phyloP scores from a whole-genome alignment of 2,329 filamentous ascomycete species.

The Botrytis fabae region DNA sequence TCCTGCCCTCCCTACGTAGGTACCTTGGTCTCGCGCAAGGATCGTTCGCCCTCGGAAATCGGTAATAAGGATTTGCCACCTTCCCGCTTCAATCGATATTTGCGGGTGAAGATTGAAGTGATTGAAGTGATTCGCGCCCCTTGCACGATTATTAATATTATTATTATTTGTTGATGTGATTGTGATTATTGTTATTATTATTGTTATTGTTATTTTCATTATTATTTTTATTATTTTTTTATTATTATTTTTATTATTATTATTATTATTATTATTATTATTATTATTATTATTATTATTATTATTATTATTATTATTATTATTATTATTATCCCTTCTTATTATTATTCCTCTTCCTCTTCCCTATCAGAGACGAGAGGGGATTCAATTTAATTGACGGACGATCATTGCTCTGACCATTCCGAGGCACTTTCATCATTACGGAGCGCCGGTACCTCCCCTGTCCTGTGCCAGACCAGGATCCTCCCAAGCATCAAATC shows the following conservation, averaged over 20 bases:
- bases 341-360: neutral
- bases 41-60: neutral
- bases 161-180: neutral
- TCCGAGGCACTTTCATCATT: neutral
- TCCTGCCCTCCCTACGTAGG: too few relatives aligned
- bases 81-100: conserved; percentile 11
- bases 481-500: neutral
- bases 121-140: neutral
- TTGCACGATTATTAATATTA: neutral
- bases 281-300: too few relatives aligned
- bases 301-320: neutral
- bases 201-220: too few relatives aligned
- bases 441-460: neutral
- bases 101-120: neutral
- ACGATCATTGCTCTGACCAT: neutral
- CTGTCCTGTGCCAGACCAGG: neutral
- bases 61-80: conserved; percentile 18
- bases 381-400: neutral
- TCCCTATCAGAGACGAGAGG: neutral
- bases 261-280: neutral
- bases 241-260: neutral
- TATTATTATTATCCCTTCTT: neutral
- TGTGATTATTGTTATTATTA: too few relatives aligned
- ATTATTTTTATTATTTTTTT: too few relatives aligned
- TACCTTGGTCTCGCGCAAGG: too few relatives aligned